A percentile compares a stretch with the other conserved stretches of the same genome.
These are phyloP conservation scores for Paramecium octaurelia DNA, from an alignment of 73 alveolate genomes.

Conservation along the genomic window DNA sequence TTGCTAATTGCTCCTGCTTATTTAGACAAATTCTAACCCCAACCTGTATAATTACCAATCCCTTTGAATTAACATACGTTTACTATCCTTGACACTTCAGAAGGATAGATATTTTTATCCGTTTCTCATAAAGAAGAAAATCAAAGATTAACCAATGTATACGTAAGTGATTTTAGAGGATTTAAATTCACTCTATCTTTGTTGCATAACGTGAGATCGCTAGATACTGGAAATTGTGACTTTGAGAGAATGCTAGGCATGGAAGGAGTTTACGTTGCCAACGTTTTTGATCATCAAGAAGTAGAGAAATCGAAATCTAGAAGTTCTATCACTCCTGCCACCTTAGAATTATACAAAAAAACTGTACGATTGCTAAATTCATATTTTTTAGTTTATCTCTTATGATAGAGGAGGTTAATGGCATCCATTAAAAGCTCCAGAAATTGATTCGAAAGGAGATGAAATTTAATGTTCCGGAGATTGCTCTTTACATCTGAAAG, in stretches of 20 bases:
- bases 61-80: constrained; percentile 9
- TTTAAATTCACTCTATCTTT: constrained; percentile 66
- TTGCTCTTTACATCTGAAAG: constrained; percentile 80
- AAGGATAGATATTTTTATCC: constrained; percentile 69
- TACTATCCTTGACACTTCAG: constrained; percentile 75
- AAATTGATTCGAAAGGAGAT: constrained; percentile 57
- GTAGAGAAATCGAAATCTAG: not conserved
- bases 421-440: constrained; percentile 75
- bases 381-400: constrained; percentile 61
- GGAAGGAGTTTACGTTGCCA: constrained; percentile 80
- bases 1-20: constrained; percentile 23
- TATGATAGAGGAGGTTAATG: constrained; percentile 85
- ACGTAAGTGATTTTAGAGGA: constrained; percentile 76
- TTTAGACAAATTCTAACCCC: constrained; percentile 37
- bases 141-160: constrained; percentile 67
- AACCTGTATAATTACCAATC: not conserved
- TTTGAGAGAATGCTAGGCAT: constrained; percentile 71
- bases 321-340: not conserved
- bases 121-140: constrained; percentile 59
- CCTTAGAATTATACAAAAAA: constrained; percentile 21
- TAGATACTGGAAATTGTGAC: constrained; percentile 68
- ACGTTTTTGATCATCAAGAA: constrained; percentile 32
- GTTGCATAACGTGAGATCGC: constrained; percentile 60
- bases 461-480: constrained; percentile 67
- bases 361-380: not conserved